Conservation (phyloP, 2,329 filamentous ascomycete genomes). For the Fusarium sp. region DNA sequence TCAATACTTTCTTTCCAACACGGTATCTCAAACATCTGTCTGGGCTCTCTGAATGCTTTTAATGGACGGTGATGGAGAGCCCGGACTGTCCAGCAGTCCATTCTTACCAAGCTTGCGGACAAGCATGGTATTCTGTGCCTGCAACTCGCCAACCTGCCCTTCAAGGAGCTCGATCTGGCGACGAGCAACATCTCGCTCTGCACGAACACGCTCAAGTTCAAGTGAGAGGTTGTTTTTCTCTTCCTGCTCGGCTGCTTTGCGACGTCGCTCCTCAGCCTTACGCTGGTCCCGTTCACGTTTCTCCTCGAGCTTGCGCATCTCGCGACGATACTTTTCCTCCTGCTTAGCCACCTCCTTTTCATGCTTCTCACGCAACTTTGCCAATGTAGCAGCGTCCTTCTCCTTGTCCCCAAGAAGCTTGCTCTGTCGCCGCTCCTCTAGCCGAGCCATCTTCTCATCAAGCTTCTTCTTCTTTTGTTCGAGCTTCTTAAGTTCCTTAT, state of each 20-base stretch:
- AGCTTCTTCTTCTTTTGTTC: conserved; percentile 67
- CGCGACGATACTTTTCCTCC: conserved; percentile 70
- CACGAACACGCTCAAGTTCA: conserved; percentile 61
- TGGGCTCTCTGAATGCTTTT: conserved; percentile 23
- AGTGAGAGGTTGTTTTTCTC: conserved; percentile 57
- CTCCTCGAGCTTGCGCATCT: conserved; percentile 70
- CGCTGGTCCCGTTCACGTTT: conserved; percentile 68
- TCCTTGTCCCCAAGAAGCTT: conserved; percentile 58
- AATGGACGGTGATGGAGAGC: conserved; percentile 50
- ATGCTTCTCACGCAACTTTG: conserved; percentile 70
- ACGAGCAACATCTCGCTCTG: conserved; percentile 61
- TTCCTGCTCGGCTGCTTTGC: conserved; percentile 62
- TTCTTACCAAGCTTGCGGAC: conserved; percentile 61
- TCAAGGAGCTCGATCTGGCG: conserved; percentile 64
- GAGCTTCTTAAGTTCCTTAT: conserved; percentile 72
- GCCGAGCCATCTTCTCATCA: conserved; percentile 67
- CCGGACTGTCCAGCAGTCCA: conserved; percentile 48
- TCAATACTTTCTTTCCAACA: not conserved
- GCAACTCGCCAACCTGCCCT: conserved; percentile 63
- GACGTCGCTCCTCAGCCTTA: conserved; percentile 62
- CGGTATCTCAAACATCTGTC: conserved; percentile 2
- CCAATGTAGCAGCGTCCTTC: conserved; percentile 59
- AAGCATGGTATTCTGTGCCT: conserved; percentile 67
- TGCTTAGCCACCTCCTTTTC: conserved; percentile 70
- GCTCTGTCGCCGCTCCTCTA: conserved; percentile 56